Evolutionary conservation across 139 green algal species (phyloP).

Genomic region (Trebouxia sp.): DNA sequence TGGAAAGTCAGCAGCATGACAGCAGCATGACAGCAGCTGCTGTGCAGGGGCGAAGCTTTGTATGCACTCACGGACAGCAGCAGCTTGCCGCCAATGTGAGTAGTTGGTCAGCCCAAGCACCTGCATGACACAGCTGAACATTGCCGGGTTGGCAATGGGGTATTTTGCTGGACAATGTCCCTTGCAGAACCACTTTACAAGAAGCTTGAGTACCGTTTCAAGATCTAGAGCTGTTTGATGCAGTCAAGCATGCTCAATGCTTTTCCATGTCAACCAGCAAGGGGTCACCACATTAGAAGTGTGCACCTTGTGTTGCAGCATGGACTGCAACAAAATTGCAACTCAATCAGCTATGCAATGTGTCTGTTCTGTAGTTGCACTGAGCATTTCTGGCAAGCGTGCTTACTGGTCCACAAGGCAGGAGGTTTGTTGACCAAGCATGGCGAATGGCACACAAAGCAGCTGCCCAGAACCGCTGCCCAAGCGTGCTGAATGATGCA

Average conservation of each 20-base stretch:
- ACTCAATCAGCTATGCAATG: no score
- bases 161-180: not conserved
- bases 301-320: not conserved
- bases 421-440: no score
- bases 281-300: not conserved
- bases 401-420: no score
- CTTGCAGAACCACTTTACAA: not conserved
- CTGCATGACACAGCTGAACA: slow-evolving; percentile 43
- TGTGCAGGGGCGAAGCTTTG: not conserved
- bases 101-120: slow-evolving; percentile 87
- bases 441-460: no score
- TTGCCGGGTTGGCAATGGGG: not conserved
- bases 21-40: slow-evolving; percentile 46
- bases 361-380: no score
- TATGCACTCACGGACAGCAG: slow-evolving; percentile 59
- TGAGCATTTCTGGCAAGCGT: not conserved
- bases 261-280: not conserved
- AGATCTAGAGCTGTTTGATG: not conserved
- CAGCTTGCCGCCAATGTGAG: slow-evolving; percentile 68
- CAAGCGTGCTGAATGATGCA: no score
- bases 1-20: no score
- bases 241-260: not conserved
- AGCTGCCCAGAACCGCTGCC: no score
- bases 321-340: no score
- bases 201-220: not conserved